A percentile compares a stretch with the other conserved stretches of the same genome.
These are phyloP conservation scores for Quercus gilva DNA, from an alignment of 306 rosid genomes.

Conservation along the genomic window DNA sequence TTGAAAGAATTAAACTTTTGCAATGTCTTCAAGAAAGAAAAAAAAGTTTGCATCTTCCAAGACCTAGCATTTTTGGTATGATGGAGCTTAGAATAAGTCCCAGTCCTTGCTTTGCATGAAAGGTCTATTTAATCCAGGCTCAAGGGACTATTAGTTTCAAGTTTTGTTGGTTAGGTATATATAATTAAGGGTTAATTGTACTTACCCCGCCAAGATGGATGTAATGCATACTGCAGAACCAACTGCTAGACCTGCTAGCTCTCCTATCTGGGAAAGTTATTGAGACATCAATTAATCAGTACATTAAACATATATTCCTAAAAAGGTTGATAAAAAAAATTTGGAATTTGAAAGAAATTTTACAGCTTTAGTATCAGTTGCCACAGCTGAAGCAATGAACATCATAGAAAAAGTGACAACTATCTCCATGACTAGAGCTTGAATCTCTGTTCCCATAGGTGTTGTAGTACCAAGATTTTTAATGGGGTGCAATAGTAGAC, in stretches of 20 bases:
- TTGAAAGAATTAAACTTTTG: no score
- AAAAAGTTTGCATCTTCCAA: no score
- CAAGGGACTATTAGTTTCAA: not conserved
- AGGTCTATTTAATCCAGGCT: not conserved
- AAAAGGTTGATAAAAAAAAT: not conserved
- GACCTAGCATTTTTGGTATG: not conserved
- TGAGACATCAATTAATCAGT: not conserved
- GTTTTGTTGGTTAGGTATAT: not conserved
- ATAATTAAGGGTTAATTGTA: not conserved
- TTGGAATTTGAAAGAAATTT: not conserved
- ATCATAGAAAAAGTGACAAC: constrained; percentile 69
- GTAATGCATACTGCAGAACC: constrained; percentile 76
- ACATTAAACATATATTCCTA: not conserved
- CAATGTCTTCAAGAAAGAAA: no score
- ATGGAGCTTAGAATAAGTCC: not conserved
- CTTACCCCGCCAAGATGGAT: constrained; percentile 85
- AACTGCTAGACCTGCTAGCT: constrained; percentile 75
- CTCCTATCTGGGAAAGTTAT: constrained; percentile 43
- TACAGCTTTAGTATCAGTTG: constrained; percentile 80
- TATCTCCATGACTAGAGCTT: constrained; percentile 68
- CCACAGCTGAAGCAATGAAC: constrained; percentile 66
- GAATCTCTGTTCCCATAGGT: constrained; percentile 52
- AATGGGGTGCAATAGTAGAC: constrained; percentile 45
- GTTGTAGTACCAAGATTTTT: constrained; percentile 53
- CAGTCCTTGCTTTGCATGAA: no score